Evolutionary conservation across 371 early-diverging fungal genomes (phyloP).

Genomic region (Mortierella polycephala): DNA sequence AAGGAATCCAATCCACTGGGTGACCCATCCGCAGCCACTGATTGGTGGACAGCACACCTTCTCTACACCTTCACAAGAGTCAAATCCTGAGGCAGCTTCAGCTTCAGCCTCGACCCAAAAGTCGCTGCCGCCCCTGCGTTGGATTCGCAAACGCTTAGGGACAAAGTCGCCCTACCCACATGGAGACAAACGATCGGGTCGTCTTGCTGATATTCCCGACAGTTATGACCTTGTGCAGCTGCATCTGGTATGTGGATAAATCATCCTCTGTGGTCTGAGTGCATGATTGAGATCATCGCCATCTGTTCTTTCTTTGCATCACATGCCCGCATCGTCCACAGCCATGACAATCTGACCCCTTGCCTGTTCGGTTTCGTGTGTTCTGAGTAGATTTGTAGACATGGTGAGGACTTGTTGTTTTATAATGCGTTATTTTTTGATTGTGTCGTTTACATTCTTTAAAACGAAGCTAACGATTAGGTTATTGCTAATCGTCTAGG

Average conservation of each 20-base stretch:
- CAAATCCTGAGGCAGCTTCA: neutral
- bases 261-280: too few relatives aligned
- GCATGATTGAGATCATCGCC: too few relatives aligned
- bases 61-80: neutral
- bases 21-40: neutral
- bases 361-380: neutral
- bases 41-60: neutral
- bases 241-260: conserved; percentile 27
- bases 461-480: neutral
- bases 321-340: too few relatives aligned
- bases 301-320: too few relatives aligned
- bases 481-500: conserved; percentile 2
- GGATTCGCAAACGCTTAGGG: conserved; percentile 37
- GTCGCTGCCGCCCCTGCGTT: neutral
- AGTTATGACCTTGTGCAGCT: conserved; percentile 41
- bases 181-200: conserved; percentile 15
- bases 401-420: conserved; percentile 9
- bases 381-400: conserved; percentile 17
- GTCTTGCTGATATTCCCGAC: conserved; percentile 21
- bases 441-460: too few relatives aligned
- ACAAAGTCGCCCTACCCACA: conserved; percentile 52
- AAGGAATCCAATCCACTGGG: neutral
- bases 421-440: neutral
- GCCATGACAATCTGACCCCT: neutral
- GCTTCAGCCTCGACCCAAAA: neutral